Conservation (phyloP, 306 rosid genomes). For the Vigna trinervia region DNA sequence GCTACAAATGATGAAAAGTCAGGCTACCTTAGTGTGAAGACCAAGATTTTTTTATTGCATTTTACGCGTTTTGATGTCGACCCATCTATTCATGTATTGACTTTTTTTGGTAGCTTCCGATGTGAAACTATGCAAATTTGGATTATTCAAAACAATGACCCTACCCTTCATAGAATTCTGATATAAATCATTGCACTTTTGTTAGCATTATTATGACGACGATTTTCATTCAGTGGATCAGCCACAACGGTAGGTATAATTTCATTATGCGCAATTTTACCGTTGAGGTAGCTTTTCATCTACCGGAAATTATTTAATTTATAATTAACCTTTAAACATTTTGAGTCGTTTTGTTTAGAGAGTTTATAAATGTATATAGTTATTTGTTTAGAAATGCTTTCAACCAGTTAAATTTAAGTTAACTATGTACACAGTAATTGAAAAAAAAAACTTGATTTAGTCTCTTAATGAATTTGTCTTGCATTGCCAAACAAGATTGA, state of each 20-base stretch:
- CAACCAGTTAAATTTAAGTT: too few relatives aligned
- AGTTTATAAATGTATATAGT: neutral
- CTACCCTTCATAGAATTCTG: neutral
- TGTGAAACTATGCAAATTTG: slow-evolving; percentile 33
- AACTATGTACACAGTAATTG: too few relatives aligned
- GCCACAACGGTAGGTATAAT: slow-evolving; percentile 6
- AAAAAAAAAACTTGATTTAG: too few relatives aligned
- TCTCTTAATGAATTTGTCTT: too few relatives aligned
- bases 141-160: slow-evolving; percentile 43
- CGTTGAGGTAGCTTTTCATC: neutral
- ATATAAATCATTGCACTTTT: neutral
- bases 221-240: neutral
- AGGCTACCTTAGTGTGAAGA: neutral
- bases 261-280: neutral
- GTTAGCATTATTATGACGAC: neutral
- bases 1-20: slow-evolving; percentile 24
- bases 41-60: slow-evolving; percentile 16
- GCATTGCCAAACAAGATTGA: too few relatives aligned
- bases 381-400: neutral
- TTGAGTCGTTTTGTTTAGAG: neutral
- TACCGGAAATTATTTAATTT: neutral
- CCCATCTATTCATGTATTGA: slow-evolving; percentile 18
- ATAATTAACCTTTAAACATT: neutral
- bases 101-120: slow-evolving; percentile 39
- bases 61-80: slow-evolving; percentile 39